Base-by-base conservation (phyloP, 169 alveolate species). In the Cryptosporidium meleagridis region DNA sequence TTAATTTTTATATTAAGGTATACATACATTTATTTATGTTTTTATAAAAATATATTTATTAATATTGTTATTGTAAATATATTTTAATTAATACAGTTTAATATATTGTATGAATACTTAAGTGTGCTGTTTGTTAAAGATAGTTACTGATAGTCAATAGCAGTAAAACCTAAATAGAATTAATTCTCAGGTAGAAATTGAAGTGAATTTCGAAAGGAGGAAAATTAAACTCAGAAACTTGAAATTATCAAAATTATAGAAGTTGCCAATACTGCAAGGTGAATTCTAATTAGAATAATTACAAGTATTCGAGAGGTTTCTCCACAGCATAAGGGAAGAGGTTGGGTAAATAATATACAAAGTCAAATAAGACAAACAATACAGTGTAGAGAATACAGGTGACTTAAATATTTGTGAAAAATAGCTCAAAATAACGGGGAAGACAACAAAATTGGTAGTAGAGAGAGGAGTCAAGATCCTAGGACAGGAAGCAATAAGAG, bases 401-500 rank as follows among this genome's bases (percentile, higher is more conserved):
- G 14, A 44, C 5, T 31, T 33, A 37, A 31, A 18, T 45, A 31
- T 21, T 73, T 58, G 70, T 73, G 53, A 73, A 73, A 73, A 45
- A 53, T 73, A 23, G 33, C 68, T 33, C 70, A 29, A 41, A 73
- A 73, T 35, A 73, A 59, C 59, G 55, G 33, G 52, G 31, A 53
- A 73, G 21, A 31, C 31, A 39, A 59, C 10, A 71, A 14, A 8
- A n/a, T 29, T 5, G 86, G 70, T 53, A 44, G 72, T 73, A 73
- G 86, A 53, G 86, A 73, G 86, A 33, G 86, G 86, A 73, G 86
- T 35, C 68, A 73, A 70, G 86, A 55, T 73, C 52, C 68, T n/a
- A 55, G 70, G 70, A 52, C 44, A 73, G 70, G 69, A 8, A 55
- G 52, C 41, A 73, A 52, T 14, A 73, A 73, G 39, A 73, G 86